Base-by-base conservation (phyloP, 305 asterid species). In the Fraxinus velutina region DNA sequence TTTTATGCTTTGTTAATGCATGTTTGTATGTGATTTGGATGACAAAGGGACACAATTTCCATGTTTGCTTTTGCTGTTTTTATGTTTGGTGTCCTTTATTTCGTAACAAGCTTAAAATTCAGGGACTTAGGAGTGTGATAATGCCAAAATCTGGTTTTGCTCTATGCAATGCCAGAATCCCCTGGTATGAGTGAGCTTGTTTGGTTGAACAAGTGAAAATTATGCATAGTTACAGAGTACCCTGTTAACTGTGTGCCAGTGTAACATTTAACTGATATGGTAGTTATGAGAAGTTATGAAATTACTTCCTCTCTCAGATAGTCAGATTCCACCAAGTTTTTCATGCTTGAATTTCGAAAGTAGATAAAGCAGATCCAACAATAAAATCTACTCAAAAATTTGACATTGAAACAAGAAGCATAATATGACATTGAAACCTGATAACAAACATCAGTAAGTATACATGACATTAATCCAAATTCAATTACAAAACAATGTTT, bases 221-320 rank as follows among this genome's bases (percentile, higher is more conserved):
- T 22, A 5, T 32, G 75, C 75, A 70, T 70, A 13, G 44, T 32
- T 29, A 32, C 24, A 29, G 75, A 70, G 75, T 70, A 8, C 22
- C 44, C 73, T 2, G 73, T 81, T 81, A 77, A 34, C 39, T 30
- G 75, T 73, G 55, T 55, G 79, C 85, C 70, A 29, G 44, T 39
- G 34, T 17, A 73, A 57, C 30, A 74, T 68, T 70, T 57, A 73
- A 32, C 44, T 24, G 37, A 62, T 60, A 60, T 66, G 30, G 80
- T 42, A 77, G 22, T 22, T 68, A 77, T 72, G 75, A 33, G 64
- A 78, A 29, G 68, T 77, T 37, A 47, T 36, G 78, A 27, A 47
- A 5, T 70, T 33, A 19, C 5, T 44, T 57, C 36, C 30, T 2
- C 30, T 1, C 30, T 29, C 30, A 24, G 27, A 24, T 24, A 24